phyloP scores from a whole-genome alignment of 345 rosid genomes.

The Excoecaria cochinchinensis region DNA sequence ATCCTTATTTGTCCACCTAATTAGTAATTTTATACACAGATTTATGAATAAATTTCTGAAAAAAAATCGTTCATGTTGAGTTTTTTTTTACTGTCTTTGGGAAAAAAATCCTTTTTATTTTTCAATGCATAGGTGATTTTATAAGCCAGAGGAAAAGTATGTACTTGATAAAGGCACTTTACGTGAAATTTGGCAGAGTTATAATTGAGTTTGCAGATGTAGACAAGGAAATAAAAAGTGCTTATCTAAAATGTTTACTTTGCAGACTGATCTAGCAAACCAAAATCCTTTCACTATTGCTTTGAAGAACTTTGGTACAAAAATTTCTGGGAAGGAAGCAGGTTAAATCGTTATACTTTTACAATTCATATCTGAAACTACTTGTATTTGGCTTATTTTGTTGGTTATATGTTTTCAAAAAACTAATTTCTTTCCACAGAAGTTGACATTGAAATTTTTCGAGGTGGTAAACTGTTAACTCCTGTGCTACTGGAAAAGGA shows the following conservation, averaged over 20 bases:
- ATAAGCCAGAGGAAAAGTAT: no score
- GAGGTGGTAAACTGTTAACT: slow-evolving; percentile 36
- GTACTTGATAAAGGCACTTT: no score
- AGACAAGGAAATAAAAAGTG: background rate
- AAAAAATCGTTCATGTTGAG: no score
- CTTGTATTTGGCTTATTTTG: background rate
- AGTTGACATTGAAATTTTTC: slow-evolving; percentile 35
- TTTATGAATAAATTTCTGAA: no score
- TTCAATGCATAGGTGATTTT: no score
- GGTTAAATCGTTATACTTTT: slow-evolving; percentile 31
- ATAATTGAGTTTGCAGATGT: background rate
- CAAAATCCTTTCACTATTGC: slow-evolving; percentile 53
- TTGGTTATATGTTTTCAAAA: background rate
- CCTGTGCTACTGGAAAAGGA: slow-evolving; percentile 49
- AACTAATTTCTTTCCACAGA: slow-evolving; percentile 32
- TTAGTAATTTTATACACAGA: no score
- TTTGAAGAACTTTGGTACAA: slow-evolving; percentile 54
- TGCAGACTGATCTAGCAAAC: slow-evolving; percentile 68
- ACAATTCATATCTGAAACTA: background rate
- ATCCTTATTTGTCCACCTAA: no score
- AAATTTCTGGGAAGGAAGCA: slow-evolving; percentile 39
- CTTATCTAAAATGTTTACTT: slow-evolving; percentile 4
- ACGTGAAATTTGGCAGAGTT: no score
- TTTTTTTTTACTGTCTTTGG: no score
- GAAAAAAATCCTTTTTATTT: no score